These are phyloP conservation scores for Purshia tridentata DNA, from an alignment of 306 rosid genomes.

Conservation along the genomic window DNA sequence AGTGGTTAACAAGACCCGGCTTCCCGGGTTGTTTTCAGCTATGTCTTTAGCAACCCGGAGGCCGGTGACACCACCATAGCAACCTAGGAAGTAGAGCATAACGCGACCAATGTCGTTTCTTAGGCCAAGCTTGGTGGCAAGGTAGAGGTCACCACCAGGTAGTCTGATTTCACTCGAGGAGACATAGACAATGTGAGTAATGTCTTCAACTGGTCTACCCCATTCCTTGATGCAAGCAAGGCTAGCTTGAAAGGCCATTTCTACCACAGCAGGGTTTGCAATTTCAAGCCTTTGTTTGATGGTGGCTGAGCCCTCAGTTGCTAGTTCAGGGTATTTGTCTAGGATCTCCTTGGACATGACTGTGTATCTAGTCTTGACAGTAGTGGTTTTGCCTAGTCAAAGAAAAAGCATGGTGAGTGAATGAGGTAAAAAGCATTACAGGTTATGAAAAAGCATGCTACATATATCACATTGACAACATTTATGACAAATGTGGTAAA, in stretches of 20 bases:
- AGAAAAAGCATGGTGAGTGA: not conserved
- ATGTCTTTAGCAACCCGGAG: conserved; percentile 93
- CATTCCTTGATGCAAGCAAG: conserved; percentile 81
- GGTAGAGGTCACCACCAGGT: conserved; percentile 90
- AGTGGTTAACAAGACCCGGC: conserved; percentile 69
- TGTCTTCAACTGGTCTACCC: conserved; percentile 75
- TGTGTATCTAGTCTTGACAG: conserved; percentile 95
- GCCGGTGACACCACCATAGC: conserved; percentile 93
- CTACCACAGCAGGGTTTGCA: conserved; percentile 85
- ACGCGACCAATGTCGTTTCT: conserved; percentile 60
- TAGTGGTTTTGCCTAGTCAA: conserved; percentile 76
- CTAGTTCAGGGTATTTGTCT: conserved; percentile 80
- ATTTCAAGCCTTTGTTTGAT: conserved; percentile 79
- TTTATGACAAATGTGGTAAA: too few species aligned
- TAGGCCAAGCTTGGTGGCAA: conserved; percentile 71
- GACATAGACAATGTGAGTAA: conserved; percentile 85
- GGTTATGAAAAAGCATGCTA: too few species aligned
- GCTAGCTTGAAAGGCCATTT: conserved; percentile 83
- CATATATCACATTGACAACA: too few species aligned
- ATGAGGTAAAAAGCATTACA: too few species aligned
- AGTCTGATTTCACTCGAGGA: conserved; percentile 85
- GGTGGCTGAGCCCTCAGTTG: conserved; percentile 82
- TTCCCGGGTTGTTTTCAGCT: conserved; percentile 90
- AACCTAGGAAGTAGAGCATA: conserved; percentile 90
- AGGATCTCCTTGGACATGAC: conserved; percentile 97